These are phyloP conservation scores for Sporothrix variecibatus DNA, from an alignment of 2,329 filamentous ascomycete genomes.

Conservation along the genomic window DNA sequence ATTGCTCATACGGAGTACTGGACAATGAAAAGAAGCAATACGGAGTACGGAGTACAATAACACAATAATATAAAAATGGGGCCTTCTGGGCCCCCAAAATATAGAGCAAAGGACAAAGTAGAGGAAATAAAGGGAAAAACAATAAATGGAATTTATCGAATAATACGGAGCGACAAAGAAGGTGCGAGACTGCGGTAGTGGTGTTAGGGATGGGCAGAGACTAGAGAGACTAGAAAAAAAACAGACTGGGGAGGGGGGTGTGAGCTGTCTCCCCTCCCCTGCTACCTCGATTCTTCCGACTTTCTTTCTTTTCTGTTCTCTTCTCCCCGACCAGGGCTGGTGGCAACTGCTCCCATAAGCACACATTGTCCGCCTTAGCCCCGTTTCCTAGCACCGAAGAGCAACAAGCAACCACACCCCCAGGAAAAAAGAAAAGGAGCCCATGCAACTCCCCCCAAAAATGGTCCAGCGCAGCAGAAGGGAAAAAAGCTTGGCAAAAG, in stretches of 20 bases:
- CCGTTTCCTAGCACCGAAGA: slow-evolving; percentile 3
- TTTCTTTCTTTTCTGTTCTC: not conserved
- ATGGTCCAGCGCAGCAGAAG: not conserved
- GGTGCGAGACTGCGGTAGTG: not conserved
- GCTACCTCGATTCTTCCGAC: not conserved
- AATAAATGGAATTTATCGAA: slow-evolving; percentile 1
- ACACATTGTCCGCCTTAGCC: slow-evolving; percentile 7
- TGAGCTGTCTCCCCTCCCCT: not conserved
- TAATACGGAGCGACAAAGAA: not conserved
- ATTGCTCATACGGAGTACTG: not conserved
- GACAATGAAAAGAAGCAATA: not conserved
- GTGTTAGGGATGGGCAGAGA: not conserved
- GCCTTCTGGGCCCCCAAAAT: not conserved
- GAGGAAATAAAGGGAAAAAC: not conserved
- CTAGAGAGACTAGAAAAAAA: not conserved
- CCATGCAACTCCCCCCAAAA: no score
- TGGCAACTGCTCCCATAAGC: slow-evolving; percentile 15
- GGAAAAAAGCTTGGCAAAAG: slow-evolving; percentile 17
- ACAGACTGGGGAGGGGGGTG: not conserved
- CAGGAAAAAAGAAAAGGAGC: not conserved
- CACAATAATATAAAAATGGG: slow-evolving; percentile 3
- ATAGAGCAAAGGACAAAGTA: not conserved
- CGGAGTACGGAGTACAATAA: not conserved
- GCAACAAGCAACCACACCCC: not conserved
- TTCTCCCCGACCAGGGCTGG: not conserved